Percentiles rank a stretch among this genome's conserved stretches.
phyloP scores from a whole-genome alignment of 2,329 filamentous ascomycete genomes.

The Epichloe hybrida region DNA sequence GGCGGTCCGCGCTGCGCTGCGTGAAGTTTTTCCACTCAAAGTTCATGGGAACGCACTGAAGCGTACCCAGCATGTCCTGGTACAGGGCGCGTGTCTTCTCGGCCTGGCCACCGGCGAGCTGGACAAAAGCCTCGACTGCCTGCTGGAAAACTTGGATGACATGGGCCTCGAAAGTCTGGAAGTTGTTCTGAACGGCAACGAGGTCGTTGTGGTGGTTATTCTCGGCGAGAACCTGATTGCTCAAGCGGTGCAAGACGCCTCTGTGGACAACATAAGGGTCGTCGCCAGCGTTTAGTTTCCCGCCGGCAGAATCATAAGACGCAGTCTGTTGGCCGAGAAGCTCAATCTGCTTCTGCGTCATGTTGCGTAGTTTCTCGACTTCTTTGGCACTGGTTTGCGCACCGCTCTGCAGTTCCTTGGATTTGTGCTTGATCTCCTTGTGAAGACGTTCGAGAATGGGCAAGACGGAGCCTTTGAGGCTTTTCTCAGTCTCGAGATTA shows the following conservation, averaged over 20 bases:
- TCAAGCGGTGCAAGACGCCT: conserved; percentile 68
- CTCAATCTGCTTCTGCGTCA: conserved; percentile 92
- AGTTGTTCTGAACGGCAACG: conserved; percentile 80
- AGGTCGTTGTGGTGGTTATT: conserved; percentile 93
- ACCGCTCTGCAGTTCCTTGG: conserved; percentile 73
- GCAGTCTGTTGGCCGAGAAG: conserved; percentile 78
- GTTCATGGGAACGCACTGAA: conserved; percentile 66
- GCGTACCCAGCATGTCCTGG: conserved; percentile 63
- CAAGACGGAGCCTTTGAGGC: conserved; percentile 70
- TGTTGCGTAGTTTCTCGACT: conserved; percentile 75
- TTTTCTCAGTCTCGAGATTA: conserved; percentile 84
- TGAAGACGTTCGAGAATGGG: conserved; percentile 85
- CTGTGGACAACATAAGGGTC: conserved; percentile 84
- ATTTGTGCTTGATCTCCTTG: conserved; percentile 92
- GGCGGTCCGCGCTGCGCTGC: conserved; percentile 51
- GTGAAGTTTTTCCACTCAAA: conserved; percentile 89
- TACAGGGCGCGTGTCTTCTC: conserved; percentile 74
- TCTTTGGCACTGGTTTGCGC: conserved; percentile 77
- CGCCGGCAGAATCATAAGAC: conserved; percentile 61
- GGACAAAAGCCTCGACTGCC: conserved; percentile 70
- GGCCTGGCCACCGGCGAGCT: conserved; percentile 64
- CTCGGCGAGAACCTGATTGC: conserved; percentile 86
- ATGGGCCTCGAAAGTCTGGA: conserved; percentile 76
- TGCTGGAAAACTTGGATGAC: conserved; percentile 71
- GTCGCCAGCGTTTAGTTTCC: conserved; percentile 54